phyloP scores from a whole-genome alignment of 495 filamentous ascomycete genomes.

The Oidiodendron maius region DNA sequence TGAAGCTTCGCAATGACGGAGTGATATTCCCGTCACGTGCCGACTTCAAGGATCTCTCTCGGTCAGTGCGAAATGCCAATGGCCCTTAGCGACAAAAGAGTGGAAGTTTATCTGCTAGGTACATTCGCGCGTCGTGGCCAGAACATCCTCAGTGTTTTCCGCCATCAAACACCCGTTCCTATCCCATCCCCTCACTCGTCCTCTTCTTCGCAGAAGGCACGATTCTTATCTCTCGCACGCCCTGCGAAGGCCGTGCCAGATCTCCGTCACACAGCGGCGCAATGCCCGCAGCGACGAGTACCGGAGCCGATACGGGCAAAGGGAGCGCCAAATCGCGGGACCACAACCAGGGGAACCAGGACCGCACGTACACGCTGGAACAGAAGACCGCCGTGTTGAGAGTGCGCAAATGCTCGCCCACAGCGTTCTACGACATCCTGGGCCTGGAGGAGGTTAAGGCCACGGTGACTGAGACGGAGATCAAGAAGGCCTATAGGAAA shows the following conservation, averaged over 20 bases:
- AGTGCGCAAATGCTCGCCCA: constrained; percentile 75
- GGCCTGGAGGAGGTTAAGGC: constrained; percentile 53
- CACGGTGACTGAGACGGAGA: constrained; percentile 66
- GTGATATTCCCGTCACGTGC: constrained; percentile 4
- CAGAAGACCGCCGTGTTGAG: constrained; percentile 86
- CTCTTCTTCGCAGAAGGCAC: neutral
- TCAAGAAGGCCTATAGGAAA: constrained; percentile 95
- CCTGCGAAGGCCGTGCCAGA: too few relatives aligned
- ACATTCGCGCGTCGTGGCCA: constrained; percentile 6
- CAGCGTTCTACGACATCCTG: constrained; percentile 88
- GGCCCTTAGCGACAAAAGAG: neutral
- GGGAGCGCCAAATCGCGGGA: constrained; percentile 66
- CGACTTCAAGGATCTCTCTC: neutral
- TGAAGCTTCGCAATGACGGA: constrained; percentile 3
- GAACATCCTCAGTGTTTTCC: neutral
- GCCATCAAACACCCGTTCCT: neutral
- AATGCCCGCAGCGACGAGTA: constrained; percentile 77
- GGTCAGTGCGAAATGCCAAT: too few relatives aligned
- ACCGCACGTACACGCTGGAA: constrained; percentile 80
- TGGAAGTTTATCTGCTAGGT: neutral
- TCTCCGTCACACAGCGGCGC: constrained; percentile 21
- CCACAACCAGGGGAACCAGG: constrained; percentile 92
- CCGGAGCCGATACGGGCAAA: constrained; percentile 47
- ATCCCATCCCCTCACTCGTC: neutral
- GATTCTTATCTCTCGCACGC: neutral